phyloP scores from a whole-genome alignment of 2,329 filamentous ascomycete species.

The Monosporascus ibericus region DNA sequence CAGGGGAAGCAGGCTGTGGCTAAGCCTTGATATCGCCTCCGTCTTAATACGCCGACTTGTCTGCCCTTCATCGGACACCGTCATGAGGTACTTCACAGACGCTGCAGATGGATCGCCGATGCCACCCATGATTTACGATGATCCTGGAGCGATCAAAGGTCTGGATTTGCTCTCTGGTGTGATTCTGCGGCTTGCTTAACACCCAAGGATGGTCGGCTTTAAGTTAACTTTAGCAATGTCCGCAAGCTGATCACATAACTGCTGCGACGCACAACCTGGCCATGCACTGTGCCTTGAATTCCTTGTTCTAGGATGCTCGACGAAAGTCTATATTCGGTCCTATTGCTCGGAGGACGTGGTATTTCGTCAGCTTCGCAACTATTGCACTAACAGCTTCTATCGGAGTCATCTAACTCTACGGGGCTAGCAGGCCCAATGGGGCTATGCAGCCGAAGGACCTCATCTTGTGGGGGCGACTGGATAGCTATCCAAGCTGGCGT shows the following conservation, averaged over 20 bases:
- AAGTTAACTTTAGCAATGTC: conserved; percentile 68
- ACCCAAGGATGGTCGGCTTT: conserved; percentile 62
- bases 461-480: conserved; percentile 67
- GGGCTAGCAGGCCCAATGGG: conserved; percentile 49
- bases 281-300: conserved; percentile 42
- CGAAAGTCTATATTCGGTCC: conserved; percentile 66
- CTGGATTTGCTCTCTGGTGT: conserved; percentile 59
- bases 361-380: conserved; percentile 68
- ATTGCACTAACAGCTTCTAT: conserved; percentile 63
- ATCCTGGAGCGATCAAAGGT: conserved; percentile 56
- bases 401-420: conserved; percentile 54
- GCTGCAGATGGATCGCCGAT: conserved; percentile 59
- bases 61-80: conserved; percentile 55
- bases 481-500: conserved; percentile 66
- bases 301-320: conserved; percentile 65
- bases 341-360: conserved; percentile 60
- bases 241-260: conserved; percentile 59
- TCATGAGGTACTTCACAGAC: conserved; percentile 60
- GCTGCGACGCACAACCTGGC: conserved; percentile 46
- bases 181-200: conserved; percentile 52
- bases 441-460: conserved; percentile 59
- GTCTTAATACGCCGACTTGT: conserved; percentile 66
- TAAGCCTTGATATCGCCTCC: conserved; percentile 72
- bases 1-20: conserved; percentile 63
- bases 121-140: conserved; percentile 65